Evolutionary conservation across 257 asterid genomes (phyloP), one percentile per base, ranked within the genome.

Genomic region (Buddleja alternifolia): DNA sequence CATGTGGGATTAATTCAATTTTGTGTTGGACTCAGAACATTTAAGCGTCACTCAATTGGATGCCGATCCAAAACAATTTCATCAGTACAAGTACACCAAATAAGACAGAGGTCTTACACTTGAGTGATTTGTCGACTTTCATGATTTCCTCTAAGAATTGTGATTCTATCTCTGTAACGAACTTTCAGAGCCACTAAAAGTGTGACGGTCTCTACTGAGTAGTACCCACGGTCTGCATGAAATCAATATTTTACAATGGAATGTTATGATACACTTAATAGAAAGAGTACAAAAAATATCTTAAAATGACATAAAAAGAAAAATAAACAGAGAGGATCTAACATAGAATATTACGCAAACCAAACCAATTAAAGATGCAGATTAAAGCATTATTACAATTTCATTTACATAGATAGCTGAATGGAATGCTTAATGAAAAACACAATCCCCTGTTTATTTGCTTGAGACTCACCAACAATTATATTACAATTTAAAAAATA

Each of bases 121-220:
- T 88, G 99, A 75, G 97, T 93, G 85, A 93, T 93, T 77, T 93
- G 99, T 45, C 99, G 90, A 69, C 99, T 93, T 81, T 93, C 99
- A 75, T 93, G 99, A 78, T 90, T 93, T 77, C 97, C 97, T 74
- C 96, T 80, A 29, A 93, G 96, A 75, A 93, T 88, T 66, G 99
- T 93, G 83, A 93, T 83, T 87, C 99, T 88, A 80, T 93, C 99
- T 77, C 99, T 83, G 67, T 93, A 88, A 54, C 97, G 96, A 71
- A 93, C 99, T 87, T 93, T 93, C 81, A 93, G 78, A 76, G 99
- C 96, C 80, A 93, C 99, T 77, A 93, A 83, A 51, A 93, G 96
- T 8, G 97, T 74, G 74, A 93, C 99, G 2, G 99, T 90, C 85
- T 93, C 97, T 83, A 93, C 99, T 0, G 97, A 93, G 81, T 93